phyloP scores from a whole-genome alignment of 176 grass and related monocot genomes.

The Carex scoparia region DNA sequence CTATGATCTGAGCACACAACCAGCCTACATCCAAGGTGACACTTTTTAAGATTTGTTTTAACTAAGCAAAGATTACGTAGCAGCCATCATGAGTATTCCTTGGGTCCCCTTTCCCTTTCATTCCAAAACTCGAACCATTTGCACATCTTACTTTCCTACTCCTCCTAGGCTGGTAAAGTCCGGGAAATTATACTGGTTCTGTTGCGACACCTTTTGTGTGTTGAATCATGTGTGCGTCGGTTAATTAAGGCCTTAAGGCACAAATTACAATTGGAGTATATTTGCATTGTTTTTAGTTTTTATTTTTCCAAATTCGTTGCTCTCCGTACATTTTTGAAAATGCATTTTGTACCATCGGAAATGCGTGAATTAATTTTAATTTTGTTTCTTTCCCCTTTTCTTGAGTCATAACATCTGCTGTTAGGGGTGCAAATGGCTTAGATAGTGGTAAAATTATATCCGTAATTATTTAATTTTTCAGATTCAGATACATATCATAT shows the following conservation, averaged over 20 bases:
- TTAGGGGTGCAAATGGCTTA: no score
- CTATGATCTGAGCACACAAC: neutral
- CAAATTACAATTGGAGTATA: neutral
- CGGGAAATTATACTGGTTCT: neutral
- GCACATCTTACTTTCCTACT: neutral
- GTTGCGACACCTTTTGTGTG: neutral
- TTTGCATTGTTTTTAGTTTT: no score
- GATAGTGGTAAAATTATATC: no score
- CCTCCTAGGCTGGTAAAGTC: neutral
- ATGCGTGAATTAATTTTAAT: no score
- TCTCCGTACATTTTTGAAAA: no score
- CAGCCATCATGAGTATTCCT: neutral
- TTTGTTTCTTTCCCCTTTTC: no score
- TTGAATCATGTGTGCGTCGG: neutral
- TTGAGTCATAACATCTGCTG: no score
- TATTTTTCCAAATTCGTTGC: no score
- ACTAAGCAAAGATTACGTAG: neutral
- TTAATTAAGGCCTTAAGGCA: neutral
- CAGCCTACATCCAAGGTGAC: neutral
- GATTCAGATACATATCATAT: no score
- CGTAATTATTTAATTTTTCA: no score
- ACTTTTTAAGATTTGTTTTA: neutral
- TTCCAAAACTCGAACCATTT: neutral
- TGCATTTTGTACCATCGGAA: no score
- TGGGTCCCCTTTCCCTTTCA: neutral